Percentiles rank a stretch among this genome's conserved stretches.
These are phyloP conservation scores for Kandelia obovata DNA, from an alignment of 345 rosid species.

Conservation along the genomic window DNA sequence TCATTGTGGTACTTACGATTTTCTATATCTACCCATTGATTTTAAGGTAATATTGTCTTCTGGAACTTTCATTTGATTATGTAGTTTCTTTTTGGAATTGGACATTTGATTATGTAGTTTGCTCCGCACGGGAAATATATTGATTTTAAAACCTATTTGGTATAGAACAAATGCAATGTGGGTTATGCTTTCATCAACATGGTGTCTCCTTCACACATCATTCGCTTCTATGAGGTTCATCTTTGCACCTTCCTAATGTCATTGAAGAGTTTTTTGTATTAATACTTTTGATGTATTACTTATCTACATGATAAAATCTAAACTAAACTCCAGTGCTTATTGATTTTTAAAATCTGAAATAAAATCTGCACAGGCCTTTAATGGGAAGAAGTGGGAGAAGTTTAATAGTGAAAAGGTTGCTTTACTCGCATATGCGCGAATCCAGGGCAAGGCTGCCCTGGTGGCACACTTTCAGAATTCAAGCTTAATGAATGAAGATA, in stretches of 20 bases:
- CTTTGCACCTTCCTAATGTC: neutral
- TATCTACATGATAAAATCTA: no score
- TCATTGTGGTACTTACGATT: constrained; percentile 73
- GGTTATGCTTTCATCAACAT: constrained; percentile 27
- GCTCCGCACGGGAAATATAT: neutral
- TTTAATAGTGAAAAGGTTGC: constrained; percentile 27
- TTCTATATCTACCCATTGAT: constrained; percentile 76
- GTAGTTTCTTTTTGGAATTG: neutral
- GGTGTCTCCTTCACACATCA: constrained; percentile 23
- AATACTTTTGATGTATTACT: no score
- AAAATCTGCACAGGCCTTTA: constrained; percentile 18
- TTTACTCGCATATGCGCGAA: constrained; percentile 23
- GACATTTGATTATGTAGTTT: neutral
- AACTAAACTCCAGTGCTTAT: no score
- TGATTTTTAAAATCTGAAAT: no score
- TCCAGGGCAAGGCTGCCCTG: constrained; percentile 27
- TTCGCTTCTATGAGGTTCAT: constrained; percentile 19
- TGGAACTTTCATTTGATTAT: neutral
- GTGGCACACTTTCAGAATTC: constrained; percentile 25
- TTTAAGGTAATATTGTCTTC: constrained; percentile 46
- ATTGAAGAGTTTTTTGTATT: no score
- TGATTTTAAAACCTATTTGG: neutral
- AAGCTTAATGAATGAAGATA: constrained; percentile 27
- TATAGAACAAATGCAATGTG: constrained; percentile 25
- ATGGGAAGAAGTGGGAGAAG: constrained; percentile 29